A percentile compares a stretch with the other conserved stretches of the same genome.
Conservation (phyloP, 192 early-diverging fungal genomes). For the Geranomyces michiganensis region DNA sequence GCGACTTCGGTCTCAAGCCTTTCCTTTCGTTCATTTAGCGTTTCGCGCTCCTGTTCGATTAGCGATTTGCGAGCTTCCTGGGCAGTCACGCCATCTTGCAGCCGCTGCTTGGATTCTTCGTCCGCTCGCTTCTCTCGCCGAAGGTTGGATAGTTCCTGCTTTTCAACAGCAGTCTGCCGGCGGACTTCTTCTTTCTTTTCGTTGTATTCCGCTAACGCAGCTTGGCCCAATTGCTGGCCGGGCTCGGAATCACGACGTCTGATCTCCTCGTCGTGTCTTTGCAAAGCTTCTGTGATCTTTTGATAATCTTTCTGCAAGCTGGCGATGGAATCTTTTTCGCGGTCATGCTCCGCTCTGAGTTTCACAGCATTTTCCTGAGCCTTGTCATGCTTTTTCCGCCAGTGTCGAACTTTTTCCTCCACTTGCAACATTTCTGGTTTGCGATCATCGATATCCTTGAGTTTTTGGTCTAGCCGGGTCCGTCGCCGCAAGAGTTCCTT, state of each 20-base stretch:
- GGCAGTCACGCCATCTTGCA: conserved; percentile 48
- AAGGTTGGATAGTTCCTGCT: conserved; percentile 68
- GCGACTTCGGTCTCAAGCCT: conserved; percentile 36
- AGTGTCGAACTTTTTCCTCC: conserved; percentile 76
- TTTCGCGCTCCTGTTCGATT: neutral
- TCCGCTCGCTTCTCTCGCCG: conserved; percentile 67
- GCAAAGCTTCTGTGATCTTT: conserved; percentile 33
- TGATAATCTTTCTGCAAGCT: conserved; percentile 52
- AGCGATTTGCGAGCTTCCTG: neutral
- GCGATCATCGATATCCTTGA: conserved; percentile 74
- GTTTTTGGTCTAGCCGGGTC: conserved; percentile 70
- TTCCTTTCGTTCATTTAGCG: conserved; percentile 34
- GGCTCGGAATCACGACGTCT: conserved; percentile 38
- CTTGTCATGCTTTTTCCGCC: conserved; percentile 66
- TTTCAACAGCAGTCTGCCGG: conserved; percentile 66
- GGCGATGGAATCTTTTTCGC: conserved; percentile 52
- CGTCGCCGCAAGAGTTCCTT: conserved; percentile 74
- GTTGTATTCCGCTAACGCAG: conserved; percentile 57
- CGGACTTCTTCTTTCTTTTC: conserved; percentile 72
- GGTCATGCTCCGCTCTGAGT: conserved; percentile 53
- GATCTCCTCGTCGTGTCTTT: conserved; percentile 40
- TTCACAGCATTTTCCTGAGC: conserved; percentile 61
- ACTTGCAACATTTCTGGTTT: conserved; percentile 64
- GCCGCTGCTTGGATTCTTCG: conserved; percentile 62
- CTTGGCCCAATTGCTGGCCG: conserved; percentile 24